Conservation (phyloP, 2,329 filamentous ascomycete species). For the Alternaria gansuensis region DNA sequence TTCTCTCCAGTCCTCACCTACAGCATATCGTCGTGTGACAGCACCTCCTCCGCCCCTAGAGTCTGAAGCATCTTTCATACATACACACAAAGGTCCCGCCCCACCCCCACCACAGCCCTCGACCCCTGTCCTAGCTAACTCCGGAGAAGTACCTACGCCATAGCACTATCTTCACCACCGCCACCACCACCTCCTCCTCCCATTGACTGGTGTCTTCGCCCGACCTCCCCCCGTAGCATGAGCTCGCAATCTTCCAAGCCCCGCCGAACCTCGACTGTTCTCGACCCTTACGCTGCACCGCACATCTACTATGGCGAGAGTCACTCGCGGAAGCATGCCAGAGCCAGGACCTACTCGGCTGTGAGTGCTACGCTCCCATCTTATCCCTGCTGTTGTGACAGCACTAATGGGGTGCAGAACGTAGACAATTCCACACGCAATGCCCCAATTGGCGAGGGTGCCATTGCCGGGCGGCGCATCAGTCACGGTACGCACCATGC, state of each 20-base stretch:
- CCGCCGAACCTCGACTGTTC: slow-evolving; percentile 53
- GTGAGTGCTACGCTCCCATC: slow-evolving; percentile 52
- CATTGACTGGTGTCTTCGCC: slow-evolving; percentile 25
- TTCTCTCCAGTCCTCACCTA: slow-evolving; percentile 12
- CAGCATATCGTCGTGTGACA: slow-evolving; percentile 28
- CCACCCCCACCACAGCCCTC: slow-evolving; percentile 22
- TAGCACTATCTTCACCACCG: slow-evolving; percentile 32
- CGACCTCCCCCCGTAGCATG: slow-evolving; percentile 49
- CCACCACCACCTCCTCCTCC: slow-evolving; percentile 16
- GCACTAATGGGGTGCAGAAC: slow-evolving; percentile 35
- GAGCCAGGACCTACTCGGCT: slow-evolving; percentile 64
- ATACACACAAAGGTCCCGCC: slow-evolving; percentile 25
- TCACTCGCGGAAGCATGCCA: slow-evolving; percentile 57
- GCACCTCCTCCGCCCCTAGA: slow-evolving; percentile 18
- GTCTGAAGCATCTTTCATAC: slow-evolving; percentile 18
- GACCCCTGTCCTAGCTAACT: slow-evolving; percentile 19
- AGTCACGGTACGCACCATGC: slow-evolving; percentile 48
- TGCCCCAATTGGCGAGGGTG: slow-evolving; percentile 37
- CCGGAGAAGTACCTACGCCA: slow-evolving; percentile 26
- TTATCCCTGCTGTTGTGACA: not conserved
- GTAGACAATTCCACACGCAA: slow-evolving; percentile 47
- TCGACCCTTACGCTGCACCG: slow-evolving; percentile 67
- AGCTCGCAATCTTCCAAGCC: slow-evolving; percentile 52
- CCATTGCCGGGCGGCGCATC: slow-evolving; percentile 46
- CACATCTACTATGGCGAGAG: slow-evolving; percentile 68